Percentiles rank a stretch among this genome's conserved stretches.
phyloP scores from a whole-genome alignment of 331 rosid genomes.

The Rosa hybrid region DNA sequence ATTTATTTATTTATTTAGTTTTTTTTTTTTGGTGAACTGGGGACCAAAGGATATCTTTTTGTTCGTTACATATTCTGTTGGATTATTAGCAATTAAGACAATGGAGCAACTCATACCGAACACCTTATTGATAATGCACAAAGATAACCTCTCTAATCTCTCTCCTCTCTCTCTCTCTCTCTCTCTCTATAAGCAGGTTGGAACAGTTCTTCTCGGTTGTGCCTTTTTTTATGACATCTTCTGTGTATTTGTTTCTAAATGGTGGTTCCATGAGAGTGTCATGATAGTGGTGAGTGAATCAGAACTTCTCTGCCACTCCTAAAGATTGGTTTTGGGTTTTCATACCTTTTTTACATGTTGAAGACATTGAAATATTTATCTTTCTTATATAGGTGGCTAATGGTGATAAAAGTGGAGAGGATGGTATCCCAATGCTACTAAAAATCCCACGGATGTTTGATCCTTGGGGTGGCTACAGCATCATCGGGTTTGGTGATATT shows the following conservation, averaged over 20 bases:
- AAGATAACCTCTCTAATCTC: not conserved
- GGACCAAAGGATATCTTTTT: not conserved
- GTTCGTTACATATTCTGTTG: not conserved
- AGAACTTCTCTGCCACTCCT: slow-evolving; percentile 8
- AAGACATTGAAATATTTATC: not conserved
- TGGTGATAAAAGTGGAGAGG: slow-evolving; percentile 96
- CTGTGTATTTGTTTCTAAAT: slow-evolving; percentile 94
- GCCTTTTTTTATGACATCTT: slow-evolving; percentile 93
- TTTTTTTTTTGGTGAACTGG: not conserved
- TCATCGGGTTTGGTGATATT: slow-evolving; percentile 97
- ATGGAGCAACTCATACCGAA: slow-evolving; percentile 14
- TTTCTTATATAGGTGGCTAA: slow-evolving; percentile 81
- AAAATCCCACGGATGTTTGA: slow-evolving; percentile 96
- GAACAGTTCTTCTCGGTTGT: slow-evolving; percentile 96
- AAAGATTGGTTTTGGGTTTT: not conserved
- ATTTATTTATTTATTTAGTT: not conserved
- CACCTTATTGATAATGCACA: slow-evolving; percentile 13
- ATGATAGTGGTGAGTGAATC: slow-evolving; percentile 95
- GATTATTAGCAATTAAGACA: not conserved
- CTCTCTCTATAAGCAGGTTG: slow-evolving; percentile 64
- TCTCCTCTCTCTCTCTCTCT: slow-evolving; percentile 9
- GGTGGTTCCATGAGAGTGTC: slow-evolving; percentile 99
- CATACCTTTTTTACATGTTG: not conserved
- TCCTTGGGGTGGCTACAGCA: slow-evolving; percentile 99
- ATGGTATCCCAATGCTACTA: slow-evolving; percentile 96